These are phyloP conservation scores for Lagerstroemia speciosa DNA, from an alignment of 345 rosid species.

Conservation along the genomic window DNA sequence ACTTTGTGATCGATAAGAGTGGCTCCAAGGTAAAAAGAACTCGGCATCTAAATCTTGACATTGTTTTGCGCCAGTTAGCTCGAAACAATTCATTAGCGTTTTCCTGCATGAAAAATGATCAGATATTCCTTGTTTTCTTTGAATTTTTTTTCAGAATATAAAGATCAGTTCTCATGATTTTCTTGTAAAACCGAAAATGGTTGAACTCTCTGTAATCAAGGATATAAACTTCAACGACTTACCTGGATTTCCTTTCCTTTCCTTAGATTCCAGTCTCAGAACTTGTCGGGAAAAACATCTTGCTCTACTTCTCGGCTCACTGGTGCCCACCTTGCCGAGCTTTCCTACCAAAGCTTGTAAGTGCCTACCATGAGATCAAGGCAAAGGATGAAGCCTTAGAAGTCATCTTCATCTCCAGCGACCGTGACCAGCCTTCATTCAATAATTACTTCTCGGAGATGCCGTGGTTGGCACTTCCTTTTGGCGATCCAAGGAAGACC, in stretches of 20 bases:
- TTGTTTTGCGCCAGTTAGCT: neutral
- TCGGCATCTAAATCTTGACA: neutral
- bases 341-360: conserved; percentile 27
- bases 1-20: conserved; percentile 49
- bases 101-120: neutral
- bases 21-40: conserved; percentile 33
- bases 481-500: conserved; percentile 26
- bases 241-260: neutral
- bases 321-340: conserved; percentile 38
- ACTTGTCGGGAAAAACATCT: conserved; percentile 31
- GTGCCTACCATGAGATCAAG: conserved; percentile 30
- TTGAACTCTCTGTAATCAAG: neutral
- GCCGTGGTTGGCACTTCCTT: conserved; percentile 44
- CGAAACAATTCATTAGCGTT: neutral
- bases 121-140: neutral
- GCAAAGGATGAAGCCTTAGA: conserved; percentile 24
- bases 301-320: conserved; percentile 43
- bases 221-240: neutral
- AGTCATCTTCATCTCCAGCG: conserved; percentile 35
- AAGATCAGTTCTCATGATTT: neutral
- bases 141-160: too few relatives aligned
- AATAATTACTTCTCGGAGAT: conserved; percentile 20
- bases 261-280: conserved; percentile 27
- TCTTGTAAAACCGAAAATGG: too few relatives aligned
- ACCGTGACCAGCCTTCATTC: conserved; percentile 30